Evolutionary conservation across 1,284 basidiomycete genomes (phyloP).

Genomic region (Leccinum pallidistipes): DNA sequence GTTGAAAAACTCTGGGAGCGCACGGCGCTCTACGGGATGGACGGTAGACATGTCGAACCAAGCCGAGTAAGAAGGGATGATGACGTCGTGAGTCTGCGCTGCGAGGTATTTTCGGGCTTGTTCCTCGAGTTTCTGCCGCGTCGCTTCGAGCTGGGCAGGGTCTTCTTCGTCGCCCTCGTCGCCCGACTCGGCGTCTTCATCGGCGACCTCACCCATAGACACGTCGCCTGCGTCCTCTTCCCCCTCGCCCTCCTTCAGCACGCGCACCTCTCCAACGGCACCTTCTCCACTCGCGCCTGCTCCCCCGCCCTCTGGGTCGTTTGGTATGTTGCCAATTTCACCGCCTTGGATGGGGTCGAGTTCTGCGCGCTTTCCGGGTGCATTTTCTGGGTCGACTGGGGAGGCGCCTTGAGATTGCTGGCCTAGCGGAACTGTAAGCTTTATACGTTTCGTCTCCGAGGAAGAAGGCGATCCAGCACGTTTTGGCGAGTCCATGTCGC

Average conservation of each 20-base stretch:
- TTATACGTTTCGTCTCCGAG: constrained; percentile 65
- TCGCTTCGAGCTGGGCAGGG: constrained; percentile 77
- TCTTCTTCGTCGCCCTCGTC: constrained; percentile 76
- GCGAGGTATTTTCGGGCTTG: constrained; percentile 94
- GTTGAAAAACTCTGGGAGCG: constrained; percentile 98
- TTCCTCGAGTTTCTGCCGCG: constrained; percentile 75
- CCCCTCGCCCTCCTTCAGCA: constrained; percentile 60
- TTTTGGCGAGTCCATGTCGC: constrained; percentile 68
- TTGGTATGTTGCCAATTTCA: constrained; percentile 71
- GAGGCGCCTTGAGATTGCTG: constrained; percentile 60
- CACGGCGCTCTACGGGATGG: constrained; percentile 89
- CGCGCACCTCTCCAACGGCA: constrained; percentile 41
- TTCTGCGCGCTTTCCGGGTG: constrained; percentile 72
- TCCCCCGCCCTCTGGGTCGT: constrained; percentile 44
- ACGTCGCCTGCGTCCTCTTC: constrained; percentile 67
- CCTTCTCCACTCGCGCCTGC: constrained; percentile 44
- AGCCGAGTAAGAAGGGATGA: constrained; percentile 95
- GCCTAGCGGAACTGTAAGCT: constrained; percentile 51
- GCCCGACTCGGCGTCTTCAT: constrained; percentile 58
- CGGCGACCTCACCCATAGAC: constrained; percentile 72
- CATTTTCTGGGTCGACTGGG: constrained; percentile 73
- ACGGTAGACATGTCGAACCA: constrained; percentile 98
- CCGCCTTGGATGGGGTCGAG: constrained; percentile 69
- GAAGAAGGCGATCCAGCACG: constrained; percentile 66
- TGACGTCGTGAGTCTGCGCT: constrained; percentile 94